Conservation (phyloP, 352 stramenopile genomes). For the Saprolegnia diclina region DNA sequence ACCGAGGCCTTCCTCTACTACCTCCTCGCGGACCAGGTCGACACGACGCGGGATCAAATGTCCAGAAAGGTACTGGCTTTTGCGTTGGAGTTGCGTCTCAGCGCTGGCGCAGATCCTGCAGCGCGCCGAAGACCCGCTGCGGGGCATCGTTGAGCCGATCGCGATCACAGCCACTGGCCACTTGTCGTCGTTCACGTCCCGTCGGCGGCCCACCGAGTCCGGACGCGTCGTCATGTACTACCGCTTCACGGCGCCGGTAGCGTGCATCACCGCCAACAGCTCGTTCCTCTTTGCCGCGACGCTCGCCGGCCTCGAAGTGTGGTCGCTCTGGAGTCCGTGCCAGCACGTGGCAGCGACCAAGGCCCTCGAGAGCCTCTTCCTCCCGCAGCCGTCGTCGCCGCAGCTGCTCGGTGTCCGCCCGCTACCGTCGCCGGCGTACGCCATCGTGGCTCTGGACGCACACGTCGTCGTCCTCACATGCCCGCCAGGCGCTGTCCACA, state of each 20-base stretch:
- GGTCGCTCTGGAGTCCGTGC: constrained; percentile 84
- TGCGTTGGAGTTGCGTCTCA: neutral
- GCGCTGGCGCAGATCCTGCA: constrained; percentile 18
- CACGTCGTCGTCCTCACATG: constrained; percentile 62
- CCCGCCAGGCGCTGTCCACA: neutral
- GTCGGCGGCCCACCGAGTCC: constrained; percentile 33
- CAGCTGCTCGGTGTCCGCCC: constrained; percentile 61
- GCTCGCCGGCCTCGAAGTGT: constrained; percentile 62
- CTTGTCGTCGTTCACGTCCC: neutral
- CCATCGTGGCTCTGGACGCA: constrained; percentile 67
- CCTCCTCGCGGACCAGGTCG: constrained; percentile 62
- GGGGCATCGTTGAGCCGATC: constrained; percentile 22
- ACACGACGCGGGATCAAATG: constrained; percentile 73
- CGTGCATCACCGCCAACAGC: constrained; percentile 71
- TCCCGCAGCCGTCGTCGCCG: constrained; percentile 64
- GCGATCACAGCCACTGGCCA: neutral
- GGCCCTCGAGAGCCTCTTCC: constrained; percentile 45
- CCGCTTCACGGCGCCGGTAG: constrained; percentile 55
- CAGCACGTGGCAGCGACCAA: constrained; percentile 67
- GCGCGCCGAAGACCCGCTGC: constrained; percentile 17
- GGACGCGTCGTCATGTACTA: constrained; percentile 83
- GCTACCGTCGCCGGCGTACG: constrained; percentile 46
- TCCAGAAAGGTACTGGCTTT: constrained; percentile 55
- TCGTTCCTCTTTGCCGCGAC: constrained; percentile 80
- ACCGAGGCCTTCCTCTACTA: constrained; percentile 76